Base-by-base conservation (phyloP, 257 asterid species). In the Gentiana dahurica region DNA sequence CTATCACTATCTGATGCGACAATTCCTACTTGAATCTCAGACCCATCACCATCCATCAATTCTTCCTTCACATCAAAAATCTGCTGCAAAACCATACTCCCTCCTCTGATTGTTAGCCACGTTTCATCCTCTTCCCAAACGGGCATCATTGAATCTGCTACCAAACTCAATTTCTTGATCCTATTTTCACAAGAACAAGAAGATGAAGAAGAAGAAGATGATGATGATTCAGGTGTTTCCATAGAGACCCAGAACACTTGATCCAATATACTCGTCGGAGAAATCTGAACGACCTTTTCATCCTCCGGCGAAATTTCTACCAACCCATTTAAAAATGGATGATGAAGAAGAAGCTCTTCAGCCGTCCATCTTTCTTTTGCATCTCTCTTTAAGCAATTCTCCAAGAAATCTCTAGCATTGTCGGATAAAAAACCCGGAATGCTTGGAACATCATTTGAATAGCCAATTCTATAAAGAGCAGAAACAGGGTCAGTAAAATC, bases 211-310 rank as follows among this genome's bases (percentile, higher is more conserved):
- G 79, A 57, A 44, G 71, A 54, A 0, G 33, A 58, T 13, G 5
- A 11, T 0, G 83, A 65, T 12, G 47, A 57, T 59, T 76, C 74
- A 39, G 75, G 43, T 12, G 34, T 75, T 68, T 74, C 91, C 15
- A 76, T 5, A 3, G 74, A 74, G 61, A 85, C 86, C 98, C 98
- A 91, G 44, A 87, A 71, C 2, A 65, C 78, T 45, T 74, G 85
- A 75, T 87, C 87, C 68, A 79, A 65, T 36, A 81, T 80, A 62
- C 87, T 79, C 0, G 94, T 87, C 36, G 98, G 98, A 65, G 98
- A 84, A 59, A 62, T 72, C 59, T 78, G 66, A 0, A 34, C 58
- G 9, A 69, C 6, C 10, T 54, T 64, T 33, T 57, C 54, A 1
- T 48, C 37, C 8, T 58, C 71, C 48, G 57, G 50, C 1, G 62